phyloP scores from a whole-genome alignment of 805 yeast genomes.

The Metschnikowia bowlesiae region DNA sequence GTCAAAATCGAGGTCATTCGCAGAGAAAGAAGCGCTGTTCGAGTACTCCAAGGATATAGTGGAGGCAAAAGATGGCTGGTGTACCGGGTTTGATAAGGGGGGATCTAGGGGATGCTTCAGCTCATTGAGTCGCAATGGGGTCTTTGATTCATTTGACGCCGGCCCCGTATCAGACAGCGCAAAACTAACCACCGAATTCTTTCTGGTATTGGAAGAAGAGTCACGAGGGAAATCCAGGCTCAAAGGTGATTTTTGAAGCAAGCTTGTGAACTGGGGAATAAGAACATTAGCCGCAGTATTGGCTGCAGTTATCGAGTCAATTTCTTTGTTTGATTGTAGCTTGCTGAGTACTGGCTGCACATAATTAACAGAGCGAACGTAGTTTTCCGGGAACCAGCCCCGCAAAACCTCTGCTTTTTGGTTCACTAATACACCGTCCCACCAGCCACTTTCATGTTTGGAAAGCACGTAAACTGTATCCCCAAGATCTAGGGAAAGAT shows the following conservation, averaged over 20 bases:
- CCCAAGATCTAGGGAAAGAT: conserved; percentile 54
- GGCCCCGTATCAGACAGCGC: conserved; percentile 40
- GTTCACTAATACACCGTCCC: conserved; percentile 65
- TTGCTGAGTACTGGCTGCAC: conserved; percentile 38
- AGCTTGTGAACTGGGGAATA: conserved; percentile 37
- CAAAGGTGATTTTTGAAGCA: conserved; percentile 32
- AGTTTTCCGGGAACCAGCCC: conserved; percentile 84
- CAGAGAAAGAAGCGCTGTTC: conserved; percentile 1
- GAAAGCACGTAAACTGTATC: conserved; percentile 68
- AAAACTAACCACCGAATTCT: conserved; percentile 48
- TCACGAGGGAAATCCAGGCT: conserved; percentile 27
- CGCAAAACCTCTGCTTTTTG: conserved; percentile 42
- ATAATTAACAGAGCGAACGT: conserved; percentile 46
- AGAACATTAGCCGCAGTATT: conserved; percentile 45
- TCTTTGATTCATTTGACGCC: conserved; percentile 13
- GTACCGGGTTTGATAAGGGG: background rate
- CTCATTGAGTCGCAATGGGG: conserved; percentile 1
- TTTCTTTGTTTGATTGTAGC: conserved; percentile 35
- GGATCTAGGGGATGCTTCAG: conserved; percentile 1
- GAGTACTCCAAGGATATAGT: conserved; percentile 9
- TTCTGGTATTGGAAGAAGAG: conserved; percentile 35
- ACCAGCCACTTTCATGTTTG: conserved; percentile 70
- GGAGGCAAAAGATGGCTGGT: conserved; percentile 11
- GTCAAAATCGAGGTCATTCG: conserved; percentile 7
- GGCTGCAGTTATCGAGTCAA: conserved; percentile 42